Conservation (phyloP, 768 basidiomycete genomes). For the Lactifluus hygrophoroides region DNA sequence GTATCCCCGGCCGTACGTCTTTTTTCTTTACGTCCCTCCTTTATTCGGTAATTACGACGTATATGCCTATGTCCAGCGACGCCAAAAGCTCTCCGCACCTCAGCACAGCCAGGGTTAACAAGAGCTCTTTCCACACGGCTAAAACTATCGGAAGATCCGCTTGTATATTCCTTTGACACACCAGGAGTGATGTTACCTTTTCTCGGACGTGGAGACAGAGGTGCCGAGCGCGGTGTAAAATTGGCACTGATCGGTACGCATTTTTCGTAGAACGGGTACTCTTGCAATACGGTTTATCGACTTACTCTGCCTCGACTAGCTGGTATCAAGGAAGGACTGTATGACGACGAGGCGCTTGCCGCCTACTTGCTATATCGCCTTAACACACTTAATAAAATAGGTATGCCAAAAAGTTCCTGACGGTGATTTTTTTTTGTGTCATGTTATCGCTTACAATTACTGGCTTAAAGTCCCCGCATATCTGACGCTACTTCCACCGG, state of each 20-base stretch:
- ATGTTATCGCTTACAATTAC: not conserved
- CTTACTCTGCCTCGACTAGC: constrained; percentile 36
- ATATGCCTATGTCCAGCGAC: constrained; percentile 37
- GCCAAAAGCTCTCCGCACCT: constrained; percentile 85
- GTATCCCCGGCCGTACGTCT: constrained; percentile 51
- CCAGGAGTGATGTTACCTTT: constrained; percentile 97
- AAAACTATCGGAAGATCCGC: constrained; percentile 71
- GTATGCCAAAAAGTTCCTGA: constrained; percentile 30
- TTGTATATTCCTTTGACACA: constrained; percentile 90
- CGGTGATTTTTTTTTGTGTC: not conserved
- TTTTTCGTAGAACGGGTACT: not conserved
- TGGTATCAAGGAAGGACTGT: constrained; percentile 90
- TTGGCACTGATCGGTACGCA: constrained; percentile 85
- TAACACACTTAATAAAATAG: constrained; percentile 63
- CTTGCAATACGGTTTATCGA: not conserved
- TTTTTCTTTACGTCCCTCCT: not conserved
- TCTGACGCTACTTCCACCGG: constrained; percentile 48
- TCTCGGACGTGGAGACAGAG: constrained; percentile 75
- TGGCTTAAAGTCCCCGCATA: constrained; percentile 56
- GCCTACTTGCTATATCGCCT: constrained; percentile 82
- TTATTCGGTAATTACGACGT: not conserved
- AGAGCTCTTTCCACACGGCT: constrained; percentile 82
- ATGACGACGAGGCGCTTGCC: constrained; percentile 76
- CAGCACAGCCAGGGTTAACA: constrained; percentile 85
- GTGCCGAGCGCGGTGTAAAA: constrained; percentile 88